Conservation (phyloP, 2,329 filamentous ascomycete genomes). For the Talaromyces sp. region DNA sequence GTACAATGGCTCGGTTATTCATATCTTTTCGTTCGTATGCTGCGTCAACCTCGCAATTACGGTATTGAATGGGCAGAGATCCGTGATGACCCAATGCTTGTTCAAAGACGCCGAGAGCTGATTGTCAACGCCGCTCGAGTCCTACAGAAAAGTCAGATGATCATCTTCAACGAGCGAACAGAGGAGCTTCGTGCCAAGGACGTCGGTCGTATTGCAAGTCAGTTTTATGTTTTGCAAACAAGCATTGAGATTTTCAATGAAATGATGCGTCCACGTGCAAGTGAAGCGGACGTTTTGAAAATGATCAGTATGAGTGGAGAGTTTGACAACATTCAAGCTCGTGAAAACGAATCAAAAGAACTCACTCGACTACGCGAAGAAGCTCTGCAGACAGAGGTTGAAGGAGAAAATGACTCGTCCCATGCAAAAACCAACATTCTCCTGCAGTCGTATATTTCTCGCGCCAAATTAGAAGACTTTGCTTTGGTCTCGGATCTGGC, state of each 20-base stretch:
- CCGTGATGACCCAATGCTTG: constrained; percentile 79
- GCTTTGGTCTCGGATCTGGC: constrained; percentile 86
- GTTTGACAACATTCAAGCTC: constrained; percentile 92
- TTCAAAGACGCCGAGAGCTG: constrained; percentile 77
- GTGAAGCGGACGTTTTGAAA: constrained; percentile 85
- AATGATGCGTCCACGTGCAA: constrained; percentile 81
- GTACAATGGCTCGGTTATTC: constrained; percentile 98
- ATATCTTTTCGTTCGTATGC: constrained; percentile 96
- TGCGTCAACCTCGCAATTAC: constrained; percentile 82
- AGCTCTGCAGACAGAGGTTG: constrained; percentile 71
- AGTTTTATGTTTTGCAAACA: constrained; percentile 91
- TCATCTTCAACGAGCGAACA: constrained; percentile 93
- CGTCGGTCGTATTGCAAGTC: constrained; percentile 91
- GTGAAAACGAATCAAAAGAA: constrained; percentile 87
- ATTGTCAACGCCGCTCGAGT: constrained; percentile 84
- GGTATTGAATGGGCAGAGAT: constrained; percentile 94
- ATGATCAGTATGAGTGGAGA: constrained; percentile 98
- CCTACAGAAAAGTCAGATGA: constrained; percentile 93
- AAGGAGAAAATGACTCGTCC: constrained; percentile 61
- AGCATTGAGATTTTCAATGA: constrained; percentile 95
- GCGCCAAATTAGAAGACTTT: constrained; percentile 85
- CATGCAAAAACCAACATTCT: constrained; percentile 95
- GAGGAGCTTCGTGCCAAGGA: constrained; percentile 93
- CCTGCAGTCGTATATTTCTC: constrained; percentile 88
- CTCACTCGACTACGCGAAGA: constrained; percentile 69